Base-by-base conservation (phyloP, 1,284 basidiomycete species). In the Grifola frondosa region DNA sequence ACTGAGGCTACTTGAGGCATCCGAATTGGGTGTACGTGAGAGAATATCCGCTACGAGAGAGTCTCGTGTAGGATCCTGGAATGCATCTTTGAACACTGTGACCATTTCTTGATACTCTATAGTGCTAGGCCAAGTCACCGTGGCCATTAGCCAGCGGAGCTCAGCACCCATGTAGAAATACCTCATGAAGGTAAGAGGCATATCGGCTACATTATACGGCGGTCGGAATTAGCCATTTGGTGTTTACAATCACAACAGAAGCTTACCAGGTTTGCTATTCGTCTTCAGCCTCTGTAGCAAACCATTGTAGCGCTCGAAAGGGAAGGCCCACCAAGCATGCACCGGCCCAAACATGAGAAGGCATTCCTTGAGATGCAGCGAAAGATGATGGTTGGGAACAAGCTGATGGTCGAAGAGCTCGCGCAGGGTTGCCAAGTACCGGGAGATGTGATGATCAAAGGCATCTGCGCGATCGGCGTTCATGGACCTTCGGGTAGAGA, bases 341-440 rank as follows among this genome's bases (percentile, higher is more conserved):
- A 57, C 56, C 3, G 69, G 68, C 1, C 70, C 67, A 49, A 65
- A 69, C 1, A 51, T 26, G 5, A 42, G 23, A 2, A 71, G 44
- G 16, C 58, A 52, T 0, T 46, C 39, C 0, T 49, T 48, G 37
- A 65, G 60, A 41, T 71, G 69, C 5, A 70, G 49, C 8, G 65
- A 45, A 6, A 68, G 47, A 46, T 73, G 71, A 16, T 72, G 69
- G 37, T 71, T 66, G 7, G 69, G 65, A 1, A 53, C 51, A 16
- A 71, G 52, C 0, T 38, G 24, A 4, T 57, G 51, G 5, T 45
- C 53, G 6, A 61, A 73, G 0, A 74, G 44, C 0, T 51, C 44
- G 7, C 46, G 23, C 0, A 72, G 33, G 1, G 48, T 52, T 1
- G 16, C 30, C 5, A 71, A 49, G 40, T 72, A 72, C 7, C 23